Evolutionary conservation across 2,329 filamentous ascomycete genomes (phyloP), one percentile per base, ranked within the genome.

Genomic region (Venturia carpophila): DNA sequence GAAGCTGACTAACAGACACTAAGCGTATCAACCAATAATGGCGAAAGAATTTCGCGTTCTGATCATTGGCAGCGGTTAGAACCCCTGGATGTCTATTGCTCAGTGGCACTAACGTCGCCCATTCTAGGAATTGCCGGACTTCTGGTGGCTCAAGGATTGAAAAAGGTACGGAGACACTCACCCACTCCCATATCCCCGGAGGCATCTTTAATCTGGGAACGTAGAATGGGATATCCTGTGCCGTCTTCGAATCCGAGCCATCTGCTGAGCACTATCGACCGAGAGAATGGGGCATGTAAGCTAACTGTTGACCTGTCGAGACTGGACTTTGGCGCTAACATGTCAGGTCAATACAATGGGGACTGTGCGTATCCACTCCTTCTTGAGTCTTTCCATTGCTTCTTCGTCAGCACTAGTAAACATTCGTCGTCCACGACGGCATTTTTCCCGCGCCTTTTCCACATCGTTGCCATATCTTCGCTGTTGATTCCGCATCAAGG

Each of bases 281-380:
- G 68, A 67, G 74, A 1, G 74, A 76, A 63, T 76, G 75, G 74
- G 75, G 74, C 17, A 76, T 76, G 68, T 74, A 72, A 3, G 65
- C 75, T 0, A 21, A 47, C 42, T 73, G 73, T n/a, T 75, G 74
- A 73, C 73, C 69, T 41, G 49, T 34, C 27, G 49, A 55, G 24
- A 9, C 68, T 73, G 42, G 71, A 71, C 2, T 70, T 24, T 70
- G 75, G 21, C 70, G 73, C 15, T 52, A 30, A 52, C 39, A 21
- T 30, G n/a, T 21, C 61, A 63, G 61, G 61, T 63, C 63, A 15
- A 49, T 64, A 13, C 63, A 64, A 64, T 64, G 63, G 63, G 63
- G 63, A 24, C 63, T 64, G 61, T 63, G 21, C 24, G 61, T 63
- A 34, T 34, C 27, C n/a, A 7, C 17, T 34, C n/a, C 42, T 41